These are phyloP conservation scores for Dictyostelium intermedium DNA, from an alignment of 78 protist species.

Conservation along the genomic window DNA sequence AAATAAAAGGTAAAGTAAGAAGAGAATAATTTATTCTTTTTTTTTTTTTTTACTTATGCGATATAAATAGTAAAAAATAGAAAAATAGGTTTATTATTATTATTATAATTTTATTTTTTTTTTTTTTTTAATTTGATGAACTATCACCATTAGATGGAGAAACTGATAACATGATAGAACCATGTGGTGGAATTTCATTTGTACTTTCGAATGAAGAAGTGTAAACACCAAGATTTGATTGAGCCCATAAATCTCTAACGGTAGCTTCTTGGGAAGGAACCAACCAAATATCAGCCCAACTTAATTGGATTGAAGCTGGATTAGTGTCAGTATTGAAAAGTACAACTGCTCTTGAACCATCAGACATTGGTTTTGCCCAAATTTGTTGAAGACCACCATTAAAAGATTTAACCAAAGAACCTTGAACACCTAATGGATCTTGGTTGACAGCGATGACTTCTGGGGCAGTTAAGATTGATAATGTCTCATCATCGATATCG, in stretches of 20 bases:
- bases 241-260: slow-evolving; percentile 68
- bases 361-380: slow-evolving; percentile 75
- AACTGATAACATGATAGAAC: background rate
- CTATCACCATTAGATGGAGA: background rate
- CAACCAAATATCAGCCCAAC: slow-evolving; percentile 26
- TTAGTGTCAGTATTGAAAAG: slow-evolving; percentile 39
- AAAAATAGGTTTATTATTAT: background rate
- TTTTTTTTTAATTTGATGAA: background rate
- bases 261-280: background rate
- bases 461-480: slow-evolving; percentile 5
- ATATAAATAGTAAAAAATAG: background rate
- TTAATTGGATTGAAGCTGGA: background rate
- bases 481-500: slow-evolving; percentile 15
- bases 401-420: slow-evolving; percentile 6
- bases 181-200: slow-evolving; percentile 14
- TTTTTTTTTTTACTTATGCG: background rate
- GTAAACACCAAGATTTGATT: slow-evolving; percentile 30
- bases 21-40: background rate
- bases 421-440: slow-evolving; percentile 73
- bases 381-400: slow-evolving; percentile 49
- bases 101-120: background rate
- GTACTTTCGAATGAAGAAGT: background rate
- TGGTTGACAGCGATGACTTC: slow-evolving; percentile 87
- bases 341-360: slow-evolving; percentile 50
- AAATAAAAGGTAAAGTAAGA: no score